Conservation (phyloP, 768 basidiomycete species). For the Psilocybe tampanensis region DNA sequence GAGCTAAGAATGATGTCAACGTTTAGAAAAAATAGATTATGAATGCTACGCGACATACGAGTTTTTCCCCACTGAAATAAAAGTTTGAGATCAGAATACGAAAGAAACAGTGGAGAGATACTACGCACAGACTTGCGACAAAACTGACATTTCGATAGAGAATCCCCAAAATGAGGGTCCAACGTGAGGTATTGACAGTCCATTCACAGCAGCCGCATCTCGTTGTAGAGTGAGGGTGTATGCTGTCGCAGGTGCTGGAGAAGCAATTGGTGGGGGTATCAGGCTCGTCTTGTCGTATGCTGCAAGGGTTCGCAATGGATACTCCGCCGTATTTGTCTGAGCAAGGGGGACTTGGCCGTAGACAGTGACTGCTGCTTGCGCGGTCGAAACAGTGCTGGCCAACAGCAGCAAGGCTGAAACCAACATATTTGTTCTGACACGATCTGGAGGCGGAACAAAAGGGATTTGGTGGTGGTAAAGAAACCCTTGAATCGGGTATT, state of each 20-base stretch:
- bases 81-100: neutral
- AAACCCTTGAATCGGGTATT: neutral
- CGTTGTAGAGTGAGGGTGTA: constrained; percentile 47
- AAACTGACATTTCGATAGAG: constrained; percentile 76
- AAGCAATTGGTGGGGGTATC: constrained; percentile 50
- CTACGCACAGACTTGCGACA: constrained; percentile 59
- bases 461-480: too few relatives aligned
- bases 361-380: constrained; percentile 28
- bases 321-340: constrained; percentile 17
- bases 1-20: constrained; percentile 35
- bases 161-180: constrained; percentile 60
- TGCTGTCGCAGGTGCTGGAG: constrained; percentile 39
- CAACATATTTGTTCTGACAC: too few relatives aligned
- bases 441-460: too few relatives aligned
- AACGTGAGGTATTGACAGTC: constrained; percentile 38
- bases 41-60: constrained; percentile 34
- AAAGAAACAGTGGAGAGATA: constrained; percentile 12
- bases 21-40: neutral
- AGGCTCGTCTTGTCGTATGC: constrained; percentile 57
- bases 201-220: constrained; percentile 30
- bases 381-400: neutral
- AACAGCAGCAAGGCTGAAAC: neutral
- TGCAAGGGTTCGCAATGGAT: constrained; percentile 31
- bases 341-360: constrained; percentile 34
- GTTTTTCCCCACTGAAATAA: constrained; percentile 51